Evolutionary conservation across 176 grass and related monocot genomes (phyloP).

Genomic region (Oryza glaberrima): DNA sequence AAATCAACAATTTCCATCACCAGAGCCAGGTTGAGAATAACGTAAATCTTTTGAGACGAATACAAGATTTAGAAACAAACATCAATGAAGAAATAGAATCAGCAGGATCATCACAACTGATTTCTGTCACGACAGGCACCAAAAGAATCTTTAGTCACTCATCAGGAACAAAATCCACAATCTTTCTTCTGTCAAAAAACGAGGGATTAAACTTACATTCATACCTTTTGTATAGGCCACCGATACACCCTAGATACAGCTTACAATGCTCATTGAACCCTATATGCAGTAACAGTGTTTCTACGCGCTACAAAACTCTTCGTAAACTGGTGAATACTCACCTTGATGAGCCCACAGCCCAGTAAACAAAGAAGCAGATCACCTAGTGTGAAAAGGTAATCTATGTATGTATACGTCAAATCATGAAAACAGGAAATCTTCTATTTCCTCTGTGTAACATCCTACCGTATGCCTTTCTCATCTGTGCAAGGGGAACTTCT

Average conservation of each 20-base stretch:
- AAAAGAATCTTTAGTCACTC: background rate
- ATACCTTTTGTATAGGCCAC: background rate
- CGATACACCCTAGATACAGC: conserved; percentile 27
- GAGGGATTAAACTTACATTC: background rate
- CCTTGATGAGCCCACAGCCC: conserved; percentile 33
- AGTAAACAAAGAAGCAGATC: conserved; percentile 43
- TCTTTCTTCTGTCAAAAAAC: background rate
- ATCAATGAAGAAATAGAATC: no score
- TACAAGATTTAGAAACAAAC: no score
- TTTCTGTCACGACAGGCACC: no score
- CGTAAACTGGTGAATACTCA: conserved; percentile 13
- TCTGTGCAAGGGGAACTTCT: conserved; percentile 23
- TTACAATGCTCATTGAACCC: conserved; percentile 38
- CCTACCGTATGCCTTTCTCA: conserved; percentile 10
- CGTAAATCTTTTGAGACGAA: no score
- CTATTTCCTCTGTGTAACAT: conserved; percentile 38
- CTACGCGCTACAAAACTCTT: conserved; percentile 49
- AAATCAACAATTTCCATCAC: no score
- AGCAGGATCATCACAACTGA: no score
- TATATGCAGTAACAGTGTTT: conserved; percentile 37
- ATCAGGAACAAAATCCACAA: background rate
- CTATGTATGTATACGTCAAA: conserved; percentile 12
- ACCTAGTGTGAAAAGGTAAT: conserved; percentile 32
- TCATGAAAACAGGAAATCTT: conserved; percentile 1
- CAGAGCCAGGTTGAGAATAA: no score